A percentile compares a stretch with the other conserved stretches of the same genome.
phyloP scores from a whole-genome alignment of 2,329 filamentous ascomycete genomes.

The Calonectria henricotiae region DNA sequence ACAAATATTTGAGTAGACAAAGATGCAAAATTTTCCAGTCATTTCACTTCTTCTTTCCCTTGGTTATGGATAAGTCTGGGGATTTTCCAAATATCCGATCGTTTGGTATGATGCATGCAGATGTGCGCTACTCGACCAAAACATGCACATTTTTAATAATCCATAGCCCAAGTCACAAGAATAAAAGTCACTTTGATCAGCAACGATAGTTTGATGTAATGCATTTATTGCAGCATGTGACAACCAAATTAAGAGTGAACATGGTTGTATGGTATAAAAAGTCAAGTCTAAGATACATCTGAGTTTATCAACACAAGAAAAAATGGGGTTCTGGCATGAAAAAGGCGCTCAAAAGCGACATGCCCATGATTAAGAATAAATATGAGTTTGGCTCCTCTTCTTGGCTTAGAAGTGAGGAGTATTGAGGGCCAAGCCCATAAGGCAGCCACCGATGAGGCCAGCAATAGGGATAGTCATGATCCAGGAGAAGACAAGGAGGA shows the following conservation, averaged over 20 bases:
- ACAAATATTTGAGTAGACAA: too few species aligned
- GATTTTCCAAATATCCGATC: too few species aligned
- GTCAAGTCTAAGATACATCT: constrained; percentile 12
- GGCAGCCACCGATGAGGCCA: constrained; percentile 60
- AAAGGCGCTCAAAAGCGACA: not conserved
- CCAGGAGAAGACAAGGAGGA: constrained; percentile 77
- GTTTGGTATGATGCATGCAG: too few species aligned
- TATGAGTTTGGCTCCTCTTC: constrained; percentile 18
- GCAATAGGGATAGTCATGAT: constrained; percentile 64
- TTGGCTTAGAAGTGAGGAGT: constrained; percentile 57
- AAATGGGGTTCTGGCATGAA: not conserved
- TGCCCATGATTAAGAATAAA: constrained; percentile 15
- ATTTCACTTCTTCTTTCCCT: too few species aligned
- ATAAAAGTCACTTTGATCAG: not conserved
- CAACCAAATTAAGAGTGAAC: not conserved
- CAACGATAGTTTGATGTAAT: not conserved
- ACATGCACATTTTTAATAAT: too few species aligned
- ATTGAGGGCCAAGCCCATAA: constrained; percentile 62
- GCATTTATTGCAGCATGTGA: constrained; percentile 1
- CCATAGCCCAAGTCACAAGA: too few species aligned
- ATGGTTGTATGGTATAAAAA: constrained; percentile 5
- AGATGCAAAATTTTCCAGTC: too few species aligned
- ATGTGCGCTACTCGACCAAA: too few species aligned
- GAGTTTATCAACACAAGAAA: constrained; percentile 4
- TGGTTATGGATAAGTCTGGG: too few species aligned